phyloP scores from a whole-genome alignment of 768 basidiomycete species.

The Glaciozyma antarctica region DNA sequence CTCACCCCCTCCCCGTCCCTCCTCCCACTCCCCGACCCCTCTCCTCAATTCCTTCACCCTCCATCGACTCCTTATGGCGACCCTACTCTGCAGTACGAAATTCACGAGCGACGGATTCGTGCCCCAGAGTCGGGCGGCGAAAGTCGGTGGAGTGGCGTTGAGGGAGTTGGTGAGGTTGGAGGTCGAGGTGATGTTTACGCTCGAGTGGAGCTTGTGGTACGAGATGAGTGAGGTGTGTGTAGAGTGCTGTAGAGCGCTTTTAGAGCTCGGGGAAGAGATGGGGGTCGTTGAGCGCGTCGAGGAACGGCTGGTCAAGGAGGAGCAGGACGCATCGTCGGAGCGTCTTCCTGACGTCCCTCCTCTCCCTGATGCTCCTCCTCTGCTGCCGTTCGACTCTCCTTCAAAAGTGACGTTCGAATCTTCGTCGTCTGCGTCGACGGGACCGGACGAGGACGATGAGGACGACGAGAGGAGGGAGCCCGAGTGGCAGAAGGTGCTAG shows the following conservation, averaged over 20 bases:
- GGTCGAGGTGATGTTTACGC: slow-evolving; percentile 22
- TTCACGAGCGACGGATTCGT: slow-evolving; percentile 26
- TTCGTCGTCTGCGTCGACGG: too few relatives aligned
- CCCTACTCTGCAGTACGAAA: slow-evolving; percentile 25
- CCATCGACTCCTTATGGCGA: slow-evolving; percentile 29
- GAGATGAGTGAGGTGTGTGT: slow-evolving; percentile 7
- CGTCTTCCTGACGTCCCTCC: too few relatives aligned
- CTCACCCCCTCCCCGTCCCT: slow-evolving; percentile 10
- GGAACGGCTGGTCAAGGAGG: not conserved
- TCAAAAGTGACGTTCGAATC: too few relatives aligned
- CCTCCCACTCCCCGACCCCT: slow-evolving; percentile 8
- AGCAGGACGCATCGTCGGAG: too few relatives aligned
- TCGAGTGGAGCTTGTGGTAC: slow-evolving; percentile 18
- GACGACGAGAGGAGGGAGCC: too few relatives aligned
- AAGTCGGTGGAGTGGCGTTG: slow-evolving; percentile 29
- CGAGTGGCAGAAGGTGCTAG: too few relatives aligned
- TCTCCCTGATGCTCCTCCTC: too few relatives aligned
- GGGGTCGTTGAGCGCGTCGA: not conserved
- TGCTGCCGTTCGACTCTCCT: too few relatives aligned
- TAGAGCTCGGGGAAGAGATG: not conserved
- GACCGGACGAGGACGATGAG: too few relatives aligned
- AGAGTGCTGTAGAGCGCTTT: not conserved
- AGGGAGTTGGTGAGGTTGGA: slow-evolving; percentile 26
- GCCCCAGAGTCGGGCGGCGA: slow-evolving; percentile 22
- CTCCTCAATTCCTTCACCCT: slow-evolving; percentile 28